Conservation (phyloP, 2,329 filamentous ascomycete species). For the Alternaria panax region DNA sequence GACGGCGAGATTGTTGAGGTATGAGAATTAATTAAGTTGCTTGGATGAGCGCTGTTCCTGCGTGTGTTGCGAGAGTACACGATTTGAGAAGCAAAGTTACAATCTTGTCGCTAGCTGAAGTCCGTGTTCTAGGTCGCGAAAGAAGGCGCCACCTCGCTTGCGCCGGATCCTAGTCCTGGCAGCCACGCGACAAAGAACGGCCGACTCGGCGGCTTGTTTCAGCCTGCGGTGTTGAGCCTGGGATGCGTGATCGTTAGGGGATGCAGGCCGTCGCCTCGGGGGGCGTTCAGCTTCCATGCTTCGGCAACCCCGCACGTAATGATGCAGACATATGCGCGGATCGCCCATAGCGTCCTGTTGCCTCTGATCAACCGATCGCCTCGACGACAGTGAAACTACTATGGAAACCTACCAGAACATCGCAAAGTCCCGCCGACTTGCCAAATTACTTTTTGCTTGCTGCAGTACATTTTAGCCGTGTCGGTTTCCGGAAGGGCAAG, state of each 20-base stretch:
- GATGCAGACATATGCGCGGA: not conserved
- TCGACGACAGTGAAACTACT: conserved; percentile 1
- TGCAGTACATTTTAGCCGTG: not conserved
- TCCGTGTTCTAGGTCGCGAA: conserved; percentile 9
- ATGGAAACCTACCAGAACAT: not conserved
- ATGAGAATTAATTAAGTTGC: not conserved
- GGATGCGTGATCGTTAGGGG: conserved; percentile 12
- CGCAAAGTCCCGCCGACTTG: not conserved
- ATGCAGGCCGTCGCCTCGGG: not conserved
- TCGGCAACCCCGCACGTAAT: conserved; percentile 8
- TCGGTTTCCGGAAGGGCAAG: not conserved
- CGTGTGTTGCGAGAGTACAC: not conserved
- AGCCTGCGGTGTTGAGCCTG: conserved; percentile 8
- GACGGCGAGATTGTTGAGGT: not conserved
- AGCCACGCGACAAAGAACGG: conserved; percentile 7
- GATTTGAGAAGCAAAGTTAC: conserved; percentile 1
- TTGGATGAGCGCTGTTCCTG: not conserved
- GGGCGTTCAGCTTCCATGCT: not conserved
- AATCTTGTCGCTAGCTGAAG: not conserved
- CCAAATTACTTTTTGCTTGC: conserved; percentile 5
- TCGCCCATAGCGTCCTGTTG: not conserved
- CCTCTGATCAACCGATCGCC: not conserved
- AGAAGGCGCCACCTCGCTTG: conserved; percentile 14
- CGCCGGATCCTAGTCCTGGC: conserved; percentile 6
- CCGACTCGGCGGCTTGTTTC: conserved; percentile 16